These are phyloP conservation scores for Neobulgaria alba DNA, from an alignment of 2,329 filamentous ascomycete species.

Conservation along the genomic window DNA sequence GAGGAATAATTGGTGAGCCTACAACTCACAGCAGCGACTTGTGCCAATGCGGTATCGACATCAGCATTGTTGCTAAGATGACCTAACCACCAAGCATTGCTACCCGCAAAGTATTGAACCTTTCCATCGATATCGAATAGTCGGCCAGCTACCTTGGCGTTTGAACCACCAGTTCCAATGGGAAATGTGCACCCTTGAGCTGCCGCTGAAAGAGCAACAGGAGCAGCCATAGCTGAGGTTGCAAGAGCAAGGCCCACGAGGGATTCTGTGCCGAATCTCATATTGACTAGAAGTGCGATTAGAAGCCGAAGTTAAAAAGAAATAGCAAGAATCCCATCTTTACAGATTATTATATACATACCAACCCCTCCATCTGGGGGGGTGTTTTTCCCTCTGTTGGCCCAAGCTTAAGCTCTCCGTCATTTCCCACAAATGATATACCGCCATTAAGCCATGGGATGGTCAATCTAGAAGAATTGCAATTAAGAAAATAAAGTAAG, in stretches of 20 bases:
- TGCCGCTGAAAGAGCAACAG: not conserved
- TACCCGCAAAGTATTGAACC: slow-evolving; percentile 42
- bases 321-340: not conserved
- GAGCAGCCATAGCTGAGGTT: not conserved
- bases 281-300: not conserved
- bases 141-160: slow-evolving; percentile 23
- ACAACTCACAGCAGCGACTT: slow-evolving; percentile 31
- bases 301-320: not conserved
- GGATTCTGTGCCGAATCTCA: not conserved
- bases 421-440: not conserved
- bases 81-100: slow-evolving; percentile 47
- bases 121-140: slow-evolving; percentile 36
- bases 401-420: not conserved
- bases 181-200: slow-evolving; percentile 9
- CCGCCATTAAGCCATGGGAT: not conserved
- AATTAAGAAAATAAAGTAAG: not conserved
- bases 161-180: slow-evolving; percentile 11
- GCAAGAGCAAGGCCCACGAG: not conserved
- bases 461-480: not conserved
- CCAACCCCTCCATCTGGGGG: not conserved
- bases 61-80: slow-evolving; percentile 45
- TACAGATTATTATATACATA: not conserved
- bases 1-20: not conserved
- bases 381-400: not conserved
- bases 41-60: slow-evolving; percentile 41